Percentiles rank a stretch among this genome's conserved stretches.
Evolutionary conservation across 306 rosid species (phyloP).

Genomic region (Corylus heterophylla): DNA sequence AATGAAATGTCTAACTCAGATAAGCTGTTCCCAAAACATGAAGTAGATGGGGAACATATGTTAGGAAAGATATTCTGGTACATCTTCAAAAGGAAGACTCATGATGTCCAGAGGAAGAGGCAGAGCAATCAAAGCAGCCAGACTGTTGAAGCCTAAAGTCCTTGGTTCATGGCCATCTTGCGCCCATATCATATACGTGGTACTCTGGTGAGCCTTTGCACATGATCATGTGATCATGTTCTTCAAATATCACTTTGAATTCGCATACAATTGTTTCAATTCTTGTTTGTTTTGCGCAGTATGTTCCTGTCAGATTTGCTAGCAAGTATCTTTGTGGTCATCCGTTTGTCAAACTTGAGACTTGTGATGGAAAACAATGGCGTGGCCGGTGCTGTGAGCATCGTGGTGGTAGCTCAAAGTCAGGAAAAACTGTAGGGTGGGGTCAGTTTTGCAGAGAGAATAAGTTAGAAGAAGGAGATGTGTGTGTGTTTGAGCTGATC

Average conservation of each 20-base stretch:
- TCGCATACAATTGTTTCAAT: neutral
- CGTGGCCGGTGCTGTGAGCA: neutral
- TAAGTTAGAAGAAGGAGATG: no score
- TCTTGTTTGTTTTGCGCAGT: neutral
- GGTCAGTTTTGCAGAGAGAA: no score
- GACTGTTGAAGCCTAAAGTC: neutral
- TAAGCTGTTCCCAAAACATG: neutral
- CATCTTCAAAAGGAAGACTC: neutral
- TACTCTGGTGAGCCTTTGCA: slow-evolving; percentile 8
- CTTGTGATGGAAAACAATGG: neutral
- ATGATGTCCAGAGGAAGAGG: neutral
- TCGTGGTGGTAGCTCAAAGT: neutral
- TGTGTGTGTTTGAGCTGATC: no score
- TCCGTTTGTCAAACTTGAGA: slow-evolving; percentile 4
- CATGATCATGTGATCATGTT: neutral
- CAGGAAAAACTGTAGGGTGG: neutral
- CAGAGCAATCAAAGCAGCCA: slow-evolving; percentile 13
- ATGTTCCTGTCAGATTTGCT: slow-evolving; percentile 17
- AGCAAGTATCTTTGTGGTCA: slow-evolving; percentile 7
- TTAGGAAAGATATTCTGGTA: neutral
- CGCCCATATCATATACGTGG: neutral
- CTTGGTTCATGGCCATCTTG: slow-evolving; percentile 19
- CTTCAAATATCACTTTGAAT: neutral
- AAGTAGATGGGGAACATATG: neutral
- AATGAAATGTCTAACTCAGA: neutral